A percentile compares a stretch with the other conserved stretches of the same genome.
Conservation (phyloP, 2,329 filamentous ascomycete genomes). For the Diaporthe velutina region DNA sequence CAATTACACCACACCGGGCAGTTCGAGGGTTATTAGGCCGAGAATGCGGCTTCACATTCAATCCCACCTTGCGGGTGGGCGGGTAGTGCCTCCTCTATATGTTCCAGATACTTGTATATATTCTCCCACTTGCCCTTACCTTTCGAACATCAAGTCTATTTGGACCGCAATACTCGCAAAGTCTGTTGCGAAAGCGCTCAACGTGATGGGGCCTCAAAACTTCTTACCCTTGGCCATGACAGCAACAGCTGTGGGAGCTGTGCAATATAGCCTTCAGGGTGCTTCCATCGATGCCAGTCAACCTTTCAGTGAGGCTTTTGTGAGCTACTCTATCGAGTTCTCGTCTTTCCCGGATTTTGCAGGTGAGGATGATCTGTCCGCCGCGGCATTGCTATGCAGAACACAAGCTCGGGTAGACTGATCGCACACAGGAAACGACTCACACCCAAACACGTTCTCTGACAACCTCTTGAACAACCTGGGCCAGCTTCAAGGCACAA, state of each 20-base stretch:
- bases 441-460: slow-evolving; percentile 70
- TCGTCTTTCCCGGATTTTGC: slow-evolving; percentile 53
- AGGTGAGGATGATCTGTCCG: slow-evolving; percentile 39
- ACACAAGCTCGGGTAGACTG: too few relatives aligned
- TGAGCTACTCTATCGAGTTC: slow-evolving; percentile 57
- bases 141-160: not conserved
- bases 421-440: slow-evolving; percentile 64
- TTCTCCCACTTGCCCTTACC: not conserved
- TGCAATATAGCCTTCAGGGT: slow-evolving; percentile 39
- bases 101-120: not conserved
- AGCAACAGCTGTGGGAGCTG: slow-evolving; percentile 28
- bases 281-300: slow-evolving; percentile 42
- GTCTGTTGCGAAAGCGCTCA: not conserved
- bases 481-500: slow-evolving; percentile 64
- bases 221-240: not conserved
- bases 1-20: not conserved
- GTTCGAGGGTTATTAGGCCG: slow-evolving; percentile 12
- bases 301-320: slow-evolving; percentile 54
- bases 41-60: slow-evolving; percentile 3
- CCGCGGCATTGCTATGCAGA: too few relatives aligned
- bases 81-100: not conserved
- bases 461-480: slow-evolving; percentile 71
- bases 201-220: slow-evolving; percentile 17
- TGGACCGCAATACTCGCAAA: not conserved
- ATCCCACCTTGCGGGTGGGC: slow-evolving; percentile 6